These are phyloP conservation scores for Clitoria ternatea DNA, from an alignment of 306 rosid genomes.

Conservation along the genomic window DNA sequence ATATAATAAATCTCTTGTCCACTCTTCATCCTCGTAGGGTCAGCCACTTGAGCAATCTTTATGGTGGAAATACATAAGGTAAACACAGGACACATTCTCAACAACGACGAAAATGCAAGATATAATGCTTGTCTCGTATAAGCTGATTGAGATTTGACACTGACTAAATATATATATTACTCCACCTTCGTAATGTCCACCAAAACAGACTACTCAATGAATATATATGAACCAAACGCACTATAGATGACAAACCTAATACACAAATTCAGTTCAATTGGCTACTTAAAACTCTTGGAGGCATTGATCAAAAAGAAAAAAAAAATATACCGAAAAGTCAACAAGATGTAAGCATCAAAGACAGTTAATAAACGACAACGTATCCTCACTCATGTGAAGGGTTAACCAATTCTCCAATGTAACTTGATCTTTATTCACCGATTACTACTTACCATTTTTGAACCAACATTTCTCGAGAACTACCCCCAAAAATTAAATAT, in stretches of 20 bases:
- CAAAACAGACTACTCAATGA: background rate
- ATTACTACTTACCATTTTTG: background rate
- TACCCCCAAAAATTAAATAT: constrained; percentile 7
- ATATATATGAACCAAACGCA: constrained; percentile 12
- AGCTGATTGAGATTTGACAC: constrained; percentile 19
- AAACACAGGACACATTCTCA: constrained; percentile 2
- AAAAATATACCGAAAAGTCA: constrained; percentile 8
- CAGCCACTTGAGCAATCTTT: constrained; percentile 20
- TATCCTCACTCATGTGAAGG: background rate
- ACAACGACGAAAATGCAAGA: constrained; percentile 1
- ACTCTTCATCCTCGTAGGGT: constrained; percentile 26
- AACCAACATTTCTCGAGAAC: background rate
- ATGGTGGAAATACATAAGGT: background rate
- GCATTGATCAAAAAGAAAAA: too few relatives aligned
- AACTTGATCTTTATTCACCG: background rate
- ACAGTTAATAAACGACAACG: background rate
- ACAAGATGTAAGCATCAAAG: background rate
- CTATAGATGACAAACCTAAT: background rate
- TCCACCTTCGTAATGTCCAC: constrained; percentile 30
- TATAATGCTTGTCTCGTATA: background rate
- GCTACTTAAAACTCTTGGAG: background rate
- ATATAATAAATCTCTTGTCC: constrained; percentile 14
- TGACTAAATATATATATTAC: constrained; percentile 2
- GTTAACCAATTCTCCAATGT: background rate
- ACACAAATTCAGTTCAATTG: constrained; percentile 1